phyloP scores from a whole-genome alignment of 805 yeast species.

The Hanseniaspora lindneri region DNA sequence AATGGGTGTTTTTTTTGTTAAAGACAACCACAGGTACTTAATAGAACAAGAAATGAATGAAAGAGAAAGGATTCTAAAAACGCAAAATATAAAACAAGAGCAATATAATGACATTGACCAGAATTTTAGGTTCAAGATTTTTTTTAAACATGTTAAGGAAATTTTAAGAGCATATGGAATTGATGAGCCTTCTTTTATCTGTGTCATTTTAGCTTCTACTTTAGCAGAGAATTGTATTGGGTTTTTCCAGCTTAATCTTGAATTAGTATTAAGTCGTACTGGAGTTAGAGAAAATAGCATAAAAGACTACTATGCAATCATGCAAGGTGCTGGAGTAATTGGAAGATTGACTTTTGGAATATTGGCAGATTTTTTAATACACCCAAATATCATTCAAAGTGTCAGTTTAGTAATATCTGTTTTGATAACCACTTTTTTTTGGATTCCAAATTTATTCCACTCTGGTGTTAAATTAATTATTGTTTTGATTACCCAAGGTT shows the following conservation, averaged over 20 bases:
- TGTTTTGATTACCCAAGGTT: slow-evolving; percentile 39
- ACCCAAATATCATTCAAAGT: slow-evolving; percentile 43
- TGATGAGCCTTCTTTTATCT: slow-evolving; percentile 30
- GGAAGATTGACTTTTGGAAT: slow-evolving; percentile 39
- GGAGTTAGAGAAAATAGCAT: slow-evolving; percentile 31
- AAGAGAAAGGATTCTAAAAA: too few species aligned
- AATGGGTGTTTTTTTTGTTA: slow-evolving; percentile 24
- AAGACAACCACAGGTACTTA: slow-evolving; percentile 26
- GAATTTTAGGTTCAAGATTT: too few species aligned
- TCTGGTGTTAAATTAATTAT: slow-evolving; percentile 33
- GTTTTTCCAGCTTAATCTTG: slow-evolving; percentile 31
- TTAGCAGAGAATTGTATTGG: slow-evolving; percentile 33
- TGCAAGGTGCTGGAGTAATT: slow-evolving; percentile 37
- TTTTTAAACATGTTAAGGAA: not conserved
- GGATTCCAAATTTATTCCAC: slow-evolving; percentile 35
- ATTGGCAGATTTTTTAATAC: slow-evolving; percentile 35
- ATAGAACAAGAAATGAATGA: slow-evolving; percentile 18
- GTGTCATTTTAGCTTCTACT: slow-evolving; percentile 29
- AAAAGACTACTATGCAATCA: slow-evolving; percentile 31
- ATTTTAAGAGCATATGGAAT: slow-evolving; percentile 21
- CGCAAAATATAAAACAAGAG: too few species aligned
- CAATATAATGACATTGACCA: too few species aligned
- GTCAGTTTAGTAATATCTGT: slow-evolving; percentile 29
- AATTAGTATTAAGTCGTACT: slow-evolving; percentile 33
- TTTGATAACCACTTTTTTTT: slow-evolving; percentile 30